Evolutionary conservation across 2,329 filamentous ascomycete genomes (phyloP).

Genomic region (Pyrenochaeta sp.): DNA sequence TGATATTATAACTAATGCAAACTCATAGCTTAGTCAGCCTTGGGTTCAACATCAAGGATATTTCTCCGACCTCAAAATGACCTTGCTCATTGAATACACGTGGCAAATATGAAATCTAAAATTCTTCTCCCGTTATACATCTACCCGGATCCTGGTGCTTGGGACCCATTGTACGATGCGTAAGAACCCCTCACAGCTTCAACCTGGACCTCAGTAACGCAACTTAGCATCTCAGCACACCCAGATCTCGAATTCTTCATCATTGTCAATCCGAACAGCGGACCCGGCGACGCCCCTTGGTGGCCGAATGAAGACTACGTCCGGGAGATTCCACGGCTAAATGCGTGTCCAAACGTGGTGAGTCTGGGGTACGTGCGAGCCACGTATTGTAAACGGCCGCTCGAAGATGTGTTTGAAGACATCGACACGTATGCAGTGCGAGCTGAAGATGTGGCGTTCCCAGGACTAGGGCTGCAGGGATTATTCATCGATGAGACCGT

Average conservation of each 20-base stretch:
- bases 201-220: background rate
- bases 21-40: too few species aligned
- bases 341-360: conserved; percentile 54
- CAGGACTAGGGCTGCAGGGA: conserved; percentile 52
- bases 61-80: background rate
- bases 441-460: conserved; percentile 35
- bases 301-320: conserved; percentile 58
- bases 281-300: conserved; percentile 54
- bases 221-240: conserved; percentile 29
- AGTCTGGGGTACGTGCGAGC: conserved; percentile 61
- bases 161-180: conserved; percentile 58
- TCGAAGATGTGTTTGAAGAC: conserved; percentile 43
- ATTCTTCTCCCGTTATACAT: conserved; percentile 60
- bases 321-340: conserved; percentile 52
- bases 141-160: conserved; percentile 56
- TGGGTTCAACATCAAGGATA: too few species aligned
- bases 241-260: conserved; percentile 58
- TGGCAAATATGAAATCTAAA: conserved; percentile 23
- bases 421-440: conserved; percentile 57
- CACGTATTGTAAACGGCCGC: conserved; percentile 52
- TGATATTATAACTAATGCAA: too few species aligned
- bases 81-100: too few species aligned
- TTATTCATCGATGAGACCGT: conserved; percentile 63
- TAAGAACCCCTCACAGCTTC: conserved; percentile 20
- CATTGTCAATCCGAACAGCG: conserved; percentile 58